phyloP scores from a whole-genome alignment of 805 yeast species.

The Yarrowia sp. region DNA sequence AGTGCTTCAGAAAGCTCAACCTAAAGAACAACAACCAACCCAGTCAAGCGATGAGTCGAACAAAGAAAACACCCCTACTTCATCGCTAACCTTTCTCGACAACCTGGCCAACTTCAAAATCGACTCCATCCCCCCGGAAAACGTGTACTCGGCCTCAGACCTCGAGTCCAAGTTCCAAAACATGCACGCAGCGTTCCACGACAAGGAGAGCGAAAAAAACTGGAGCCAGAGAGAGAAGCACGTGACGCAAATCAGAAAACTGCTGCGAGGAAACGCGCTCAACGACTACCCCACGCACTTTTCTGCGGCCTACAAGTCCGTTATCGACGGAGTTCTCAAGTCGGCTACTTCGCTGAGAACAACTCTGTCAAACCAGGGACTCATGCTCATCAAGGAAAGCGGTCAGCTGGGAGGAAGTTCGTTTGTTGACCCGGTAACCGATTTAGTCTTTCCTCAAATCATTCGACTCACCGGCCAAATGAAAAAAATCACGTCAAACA shows the following conservation, averaged over 20 bases:
- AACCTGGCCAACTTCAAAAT: not conserved
- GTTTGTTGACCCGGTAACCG: constrained; percentile 44
- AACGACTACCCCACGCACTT: constrained; percentile 40
- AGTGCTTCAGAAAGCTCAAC: not conserved
- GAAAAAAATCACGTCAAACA: constrained; percentile 61
- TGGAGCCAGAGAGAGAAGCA: constrained; percentile 74
- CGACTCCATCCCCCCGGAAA: not conserved
- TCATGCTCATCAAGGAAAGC: constrained; percentile 70
- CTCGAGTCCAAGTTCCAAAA: constrained; percentile 44
- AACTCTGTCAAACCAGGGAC: constrained; percentile 70
- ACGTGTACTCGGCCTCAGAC: constrained; percentile 9
- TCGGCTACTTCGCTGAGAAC: constrained; percentile 76
- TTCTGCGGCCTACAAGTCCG: constrained; percentile 42
- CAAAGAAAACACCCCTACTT: not conserved
- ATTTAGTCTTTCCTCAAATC: constrained; percentile 48
- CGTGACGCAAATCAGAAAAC: constrained; percentile 55
- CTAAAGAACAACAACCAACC: not conserved
- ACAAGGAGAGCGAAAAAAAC: constrained; percentile 82
- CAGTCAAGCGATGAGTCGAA: not conserved
- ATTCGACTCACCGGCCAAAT: constrained; percentile 57
- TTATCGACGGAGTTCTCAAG: constrained; percentile 63
- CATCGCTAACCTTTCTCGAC: not conserved
- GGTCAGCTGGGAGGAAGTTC: constrained; percentile 33
- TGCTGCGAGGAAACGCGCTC: constrained; percentile 58
- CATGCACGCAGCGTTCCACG: constrained; percentile 50